Evolutionary conservation across 495 filamentous ascomycete genomes (phyloP), one percentile per base, ranked within the genome.

Genomic region (Podospora pseudocomata): DNA sequence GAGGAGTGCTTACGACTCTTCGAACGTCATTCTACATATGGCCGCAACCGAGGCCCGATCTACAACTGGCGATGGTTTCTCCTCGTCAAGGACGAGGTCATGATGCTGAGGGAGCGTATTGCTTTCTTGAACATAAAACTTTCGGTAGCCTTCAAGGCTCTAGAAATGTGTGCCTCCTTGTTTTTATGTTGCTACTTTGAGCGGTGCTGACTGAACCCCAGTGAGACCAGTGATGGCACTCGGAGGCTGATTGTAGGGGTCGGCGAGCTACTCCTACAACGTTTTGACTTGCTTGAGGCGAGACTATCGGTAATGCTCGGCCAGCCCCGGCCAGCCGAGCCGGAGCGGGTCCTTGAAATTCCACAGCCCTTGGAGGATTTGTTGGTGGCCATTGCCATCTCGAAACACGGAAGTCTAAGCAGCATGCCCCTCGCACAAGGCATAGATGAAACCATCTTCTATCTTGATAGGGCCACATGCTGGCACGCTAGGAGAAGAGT

Each of bases 391-490:
- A 72, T 67, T 1, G 26, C 44, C 2, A 7, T 15, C 7, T 11
- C 28, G 19, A 62, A 26, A 32, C 39, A 67, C n/a, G 70, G 60
- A n/a, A 44, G 23, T 9, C 32, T 59, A 0, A 55, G 19, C 23
- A 28, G 3, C 23, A 66, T 73, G n/a, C 68, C 68, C 0, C n/a
- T 73, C 18, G 39, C 23, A 3, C 58, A 70, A 23, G 68, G 68
- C 1, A 61, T 70, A 0, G 55, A 73, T 15, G 68, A 73, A 26
- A 28, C 39, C 6, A 39, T 73, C n/a, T 70, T 73, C 34, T 67
- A 70, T 59, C 58, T 70, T 20, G 71, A 73, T 27, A 64, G 64
- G 54, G 71, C 71, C 20, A 73, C 71, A 9, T 4, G 68, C 53
- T 70, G 28, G 39, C 63, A 65, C 32, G 28, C 1, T 2, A 64